Percentiles rank a stretch among this genome's conserved stretches.
Conservation (phyloP, 768 basidiomycete species). For the Trametes sanguinea region DNA sequence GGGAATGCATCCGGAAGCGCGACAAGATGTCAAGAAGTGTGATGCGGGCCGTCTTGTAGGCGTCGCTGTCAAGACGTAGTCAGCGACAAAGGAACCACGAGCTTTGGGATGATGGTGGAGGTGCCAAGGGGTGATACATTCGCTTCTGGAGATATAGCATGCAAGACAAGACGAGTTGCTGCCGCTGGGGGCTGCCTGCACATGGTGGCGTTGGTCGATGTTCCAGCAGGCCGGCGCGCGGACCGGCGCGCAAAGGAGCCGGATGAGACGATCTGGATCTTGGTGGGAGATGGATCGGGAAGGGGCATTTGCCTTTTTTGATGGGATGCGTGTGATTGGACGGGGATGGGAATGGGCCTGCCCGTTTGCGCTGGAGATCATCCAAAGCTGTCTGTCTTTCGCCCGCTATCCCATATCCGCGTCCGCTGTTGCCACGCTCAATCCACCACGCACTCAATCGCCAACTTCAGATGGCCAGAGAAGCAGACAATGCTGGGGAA, state of each 20-base stretch:
- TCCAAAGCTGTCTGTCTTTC: background rate
- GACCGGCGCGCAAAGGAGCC: background rate
- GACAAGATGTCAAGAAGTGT: slow-evolving; percentile 15
- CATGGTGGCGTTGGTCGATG: background rate
- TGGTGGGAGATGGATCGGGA: background rate
- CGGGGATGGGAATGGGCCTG: background rate
- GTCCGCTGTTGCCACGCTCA: slow-evolving; percentile 3
- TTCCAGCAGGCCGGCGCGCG: background rate
- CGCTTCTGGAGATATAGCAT: background rate
- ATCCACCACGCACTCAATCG: background rate
- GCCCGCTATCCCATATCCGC: slow-evolving; percentile 5
- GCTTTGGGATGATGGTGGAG: slow-evolving; percentile 9
- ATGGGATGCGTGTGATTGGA: slow-evolving; percentile 2
- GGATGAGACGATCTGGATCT: slow-evolving; percentile 9
- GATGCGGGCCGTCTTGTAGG: slow-evolving; percentile 13
- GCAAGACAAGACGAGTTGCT: background rate
- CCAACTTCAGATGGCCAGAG: background rate
- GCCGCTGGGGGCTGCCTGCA: background rate
- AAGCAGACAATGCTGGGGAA: background rate
- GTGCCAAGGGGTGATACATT: slow-evolving; percentile 11
- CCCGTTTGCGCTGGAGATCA: background rate
- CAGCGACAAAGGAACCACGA: slow-evolving; percentile 1
- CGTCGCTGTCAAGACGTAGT: slow-evolving; percentile 5
- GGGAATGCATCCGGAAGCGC: background rate
- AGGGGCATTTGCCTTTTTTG: slow-evolving; percentile 7